phyloP scores from a whole-genome alignment of 2,329 filamentous ascomycete species.

The Calonectria pteridis region DNA sequence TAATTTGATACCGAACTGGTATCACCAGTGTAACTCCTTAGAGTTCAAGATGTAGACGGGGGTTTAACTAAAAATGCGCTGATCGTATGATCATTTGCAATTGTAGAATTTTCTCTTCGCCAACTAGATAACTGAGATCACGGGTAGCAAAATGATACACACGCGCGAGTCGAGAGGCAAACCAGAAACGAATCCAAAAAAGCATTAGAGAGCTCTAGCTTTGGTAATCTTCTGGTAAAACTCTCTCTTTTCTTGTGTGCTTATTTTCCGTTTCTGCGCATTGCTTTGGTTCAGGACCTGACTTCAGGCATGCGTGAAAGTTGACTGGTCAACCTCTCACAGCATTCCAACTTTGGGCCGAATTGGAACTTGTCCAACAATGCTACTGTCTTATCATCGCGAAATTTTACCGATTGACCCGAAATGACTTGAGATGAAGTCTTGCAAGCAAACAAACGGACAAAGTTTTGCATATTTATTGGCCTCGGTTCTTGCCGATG shows the following conservation, averaged over 20 bases:
- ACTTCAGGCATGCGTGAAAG: not conserved
- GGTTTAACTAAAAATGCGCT: too few species aligned
- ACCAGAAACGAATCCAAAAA: not conserved
- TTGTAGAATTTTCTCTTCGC: not conserved
- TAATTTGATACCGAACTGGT: not conserved
- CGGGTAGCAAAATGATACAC: not conserved
- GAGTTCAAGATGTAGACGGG: not conserved
- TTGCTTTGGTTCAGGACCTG: not conserved
- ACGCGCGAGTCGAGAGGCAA: not conserved
- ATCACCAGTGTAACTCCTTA: not conserved
- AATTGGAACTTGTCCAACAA: not conserved
- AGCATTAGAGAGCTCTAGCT: not conserved
- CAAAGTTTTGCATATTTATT: not conserved
- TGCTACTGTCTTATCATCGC: not conserved
- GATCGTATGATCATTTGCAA: not conserved
- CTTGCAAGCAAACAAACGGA: not conserved
- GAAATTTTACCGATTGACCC: not conserved
- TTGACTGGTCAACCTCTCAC: not conserved
- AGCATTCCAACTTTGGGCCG: not conserved
- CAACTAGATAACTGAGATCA: not conserved
- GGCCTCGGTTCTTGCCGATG: too few species aligned
- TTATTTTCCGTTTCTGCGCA: not conserved
- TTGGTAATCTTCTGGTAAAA: not conserved
- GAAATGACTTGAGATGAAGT: not conserved
- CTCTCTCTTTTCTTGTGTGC: not conserved